Conservation (phyloP, 345 rosid genomes). For the Rhodomyrtus tomentosa region DNA sequence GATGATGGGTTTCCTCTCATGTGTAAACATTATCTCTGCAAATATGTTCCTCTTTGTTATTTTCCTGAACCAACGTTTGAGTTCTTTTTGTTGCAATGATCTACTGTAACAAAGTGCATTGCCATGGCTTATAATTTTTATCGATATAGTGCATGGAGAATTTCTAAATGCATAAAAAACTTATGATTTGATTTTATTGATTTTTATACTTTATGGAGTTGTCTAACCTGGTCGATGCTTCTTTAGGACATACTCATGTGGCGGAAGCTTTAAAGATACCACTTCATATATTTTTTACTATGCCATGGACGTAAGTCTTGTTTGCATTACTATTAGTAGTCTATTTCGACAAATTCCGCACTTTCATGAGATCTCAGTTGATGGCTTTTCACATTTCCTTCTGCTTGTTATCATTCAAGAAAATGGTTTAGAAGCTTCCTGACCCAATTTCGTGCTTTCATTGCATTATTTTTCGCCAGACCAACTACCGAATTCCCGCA, state of each 20-base stretch:
- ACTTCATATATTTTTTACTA: constrained; percentile 93
- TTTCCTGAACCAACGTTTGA: background rate
- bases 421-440: constrained; percentile 1
- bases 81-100: background rate
- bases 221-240: constrained; percentile 4
- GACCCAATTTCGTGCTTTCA: constrained; percentile 5
- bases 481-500: constrained; percentile 98
- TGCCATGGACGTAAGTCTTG: constrained; percentile 99
- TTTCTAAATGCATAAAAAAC: background rate
- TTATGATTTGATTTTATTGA: background rate
- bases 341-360: constrained; percentile 12
- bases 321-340: constrained; percentile 17
- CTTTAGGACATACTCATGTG: constrained; percentile 89
- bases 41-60: background rate
- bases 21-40: background rate
- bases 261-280: constrained; percentile 92
- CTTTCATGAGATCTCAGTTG: constrained; percentile 1
- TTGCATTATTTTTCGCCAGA: constrained; percentile 30
- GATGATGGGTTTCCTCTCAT: background rate
- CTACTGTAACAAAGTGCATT: background rate
- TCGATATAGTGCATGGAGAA: background rate
- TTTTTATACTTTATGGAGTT: background rate
- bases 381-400: constrained; percentile 6
- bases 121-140: background rate
- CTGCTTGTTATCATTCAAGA: constrained; percentile 3